Percentiles rank a stretch among this genome's conserved stretches.
phyloP scores from a whole-genome alignment of 768 basidiomycete species.

The Suillus spraguei region DNA sequence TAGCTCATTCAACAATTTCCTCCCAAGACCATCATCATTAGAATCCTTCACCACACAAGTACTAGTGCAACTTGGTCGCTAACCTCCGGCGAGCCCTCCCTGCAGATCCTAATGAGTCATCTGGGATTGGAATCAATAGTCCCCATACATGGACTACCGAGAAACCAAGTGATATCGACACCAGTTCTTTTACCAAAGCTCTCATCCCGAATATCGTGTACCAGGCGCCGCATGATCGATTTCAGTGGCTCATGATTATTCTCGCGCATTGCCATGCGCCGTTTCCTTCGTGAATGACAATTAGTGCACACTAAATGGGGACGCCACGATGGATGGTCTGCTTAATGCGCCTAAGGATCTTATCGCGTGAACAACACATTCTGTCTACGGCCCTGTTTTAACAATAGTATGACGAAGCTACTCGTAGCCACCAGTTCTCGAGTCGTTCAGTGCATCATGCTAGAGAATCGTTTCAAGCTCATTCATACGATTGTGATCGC shows the following conservation, averaged over 20 bases:
- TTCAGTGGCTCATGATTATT: background rate
- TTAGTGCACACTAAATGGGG: background rate
- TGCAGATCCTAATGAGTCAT: no score
- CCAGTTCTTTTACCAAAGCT: background rate
- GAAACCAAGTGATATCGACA: background rate
- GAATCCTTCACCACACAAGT: no score
- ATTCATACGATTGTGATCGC: no score
- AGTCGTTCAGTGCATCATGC: no score
- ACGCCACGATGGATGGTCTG: no score
- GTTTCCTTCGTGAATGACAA: background rate
- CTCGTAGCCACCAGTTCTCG: no score
- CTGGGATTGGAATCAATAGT: background rate
- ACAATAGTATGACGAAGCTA: background rate
- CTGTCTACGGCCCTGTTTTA: background rate
- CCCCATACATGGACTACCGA: background rate
- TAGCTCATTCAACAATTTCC: no score
- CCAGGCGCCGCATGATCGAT: background rate
- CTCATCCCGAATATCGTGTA: background rate
- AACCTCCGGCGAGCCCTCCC: no score
- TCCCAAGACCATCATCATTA: no score
- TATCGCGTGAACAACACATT: background rate
- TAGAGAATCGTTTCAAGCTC: no score
- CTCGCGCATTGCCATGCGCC: background rate
- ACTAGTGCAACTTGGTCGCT: no score
- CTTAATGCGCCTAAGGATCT: background rate